A percentile compares a stretch with the other conserved stretches of the same genome.
phyloP scores from a whole-genome alignment of 2,329 filamentous ascomycete species.

The Bertia moriformis region DNA sequence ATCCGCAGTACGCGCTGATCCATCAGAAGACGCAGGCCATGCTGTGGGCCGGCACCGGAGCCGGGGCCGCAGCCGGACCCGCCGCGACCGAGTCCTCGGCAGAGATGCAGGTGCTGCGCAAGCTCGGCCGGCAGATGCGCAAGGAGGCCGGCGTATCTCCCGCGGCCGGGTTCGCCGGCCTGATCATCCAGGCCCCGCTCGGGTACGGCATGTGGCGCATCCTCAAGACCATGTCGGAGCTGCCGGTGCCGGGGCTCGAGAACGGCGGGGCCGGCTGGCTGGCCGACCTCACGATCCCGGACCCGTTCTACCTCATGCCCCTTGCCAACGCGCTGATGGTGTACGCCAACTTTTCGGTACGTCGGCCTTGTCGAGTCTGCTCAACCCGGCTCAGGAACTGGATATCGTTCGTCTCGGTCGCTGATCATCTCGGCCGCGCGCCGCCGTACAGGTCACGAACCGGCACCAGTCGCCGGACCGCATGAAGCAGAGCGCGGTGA shows the following conservation, averaged over 20 bases:
- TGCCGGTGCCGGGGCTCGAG: constrained; percentile 72
- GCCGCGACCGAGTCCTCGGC: constrained; percentile 9
- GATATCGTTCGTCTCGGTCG: too few relatives aligned
- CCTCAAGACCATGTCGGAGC: constrained; percentile 54
- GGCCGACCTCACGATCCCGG: constrained; percentile 56
- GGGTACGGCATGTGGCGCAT: constrained; percentile 72
- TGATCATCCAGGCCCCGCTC: constrained; percentile 44
- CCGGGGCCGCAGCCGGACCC: too few relatives aligned
- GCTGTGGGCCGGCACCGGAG: constrained; percentile 21
- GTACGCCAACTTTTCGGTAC: constrained; percentile 41
- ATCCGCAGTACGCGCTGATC: constrained; percentile 34
- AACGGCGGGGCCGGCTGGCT: constrained; percentile 66
- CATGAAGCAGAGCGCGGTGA: too few relatives aligned
- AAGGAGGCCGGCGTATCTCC: constrained; percentile 36
- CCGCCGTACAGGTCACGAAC: too few relatives aligned
- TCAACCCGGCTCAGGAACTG: not conserved
- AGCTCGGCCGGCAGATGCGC: constrained; percentile 34
- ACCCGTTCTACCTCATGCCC: constrained; percentile 70
- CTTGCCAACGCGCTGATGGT: constrained; percentile 38
- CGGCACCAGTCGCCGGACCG: too few relatives aligned
- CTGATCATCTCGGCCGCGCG: too few relatives aligned
- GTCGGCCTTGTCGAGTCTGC: constrained; percentile 8
- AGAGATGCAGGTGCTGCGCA: constrained; percentile 26
- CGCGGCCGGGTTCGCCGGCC: constrained; percentile 33
- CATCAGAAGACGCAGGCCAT: constrained; percentile 34